These are phyloP conservation scores for Lactarius akahatsu DNA, from an alignment of 768 basidiomycete species.

Conservation along the genomic window DNA sequence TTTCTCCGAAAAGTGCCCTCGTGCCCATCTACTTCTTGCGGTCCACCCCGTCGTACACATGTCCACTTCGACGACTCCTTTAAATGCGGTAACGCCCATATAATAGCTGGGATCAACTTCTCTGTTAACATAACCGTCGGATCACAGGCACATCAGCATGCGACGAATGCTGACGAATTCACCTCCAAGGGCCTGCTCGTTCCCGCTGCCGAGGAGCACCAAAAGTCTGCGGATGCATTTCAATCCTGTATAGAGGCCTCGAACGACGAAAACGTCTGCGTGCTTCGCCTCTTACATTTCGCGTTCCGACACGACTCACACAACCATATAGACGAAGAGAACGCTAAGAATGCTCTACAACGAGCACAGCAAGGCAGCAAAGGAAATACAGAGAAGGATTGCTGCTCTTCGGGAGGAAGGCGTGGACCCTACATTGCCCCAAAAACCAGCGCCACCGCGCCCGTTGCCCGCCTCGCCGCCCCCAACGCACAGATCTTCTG, in stretches of 20 bases:
- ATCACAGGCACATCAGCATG: constrained; percentile 75
- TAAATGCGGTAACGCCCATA: constrained; percentile 31
- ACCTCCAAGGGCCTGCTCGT: constrained; percentile 64
- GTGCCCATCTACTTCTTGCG: neutral
- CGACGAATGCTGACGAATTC: constrained; percentile 76
- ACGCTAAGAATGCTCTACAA: constrained; percentile 74
- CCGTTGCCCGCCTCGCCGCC: constrained; percentile 32
- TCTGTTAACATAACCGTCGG: constrained; percentile 20
- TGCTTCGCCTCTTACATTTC: constrained; percentile 14
- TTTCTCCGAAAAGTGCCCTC: constrained; percentile 5
- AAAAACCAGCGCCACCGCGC: constrained; percentile 45
- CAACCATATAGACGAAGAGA: constrained; percentile 59
- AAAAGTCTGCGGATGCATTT: constrained; percentile 75
- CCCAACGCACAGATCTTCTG: constrained; percentile 35
- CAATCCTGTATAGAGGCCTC: constrained; percentile 70
- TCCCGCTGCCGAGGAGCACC: constrained; percentile 70
- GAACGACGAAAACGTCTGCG: constrained; percentile 62
- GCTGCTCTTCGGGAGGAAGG: constrained; percentile 72
- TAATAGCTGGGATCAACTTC: neutral
- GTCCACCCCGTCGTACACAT: constrained; percentile 21
- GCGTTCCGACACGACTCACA: constrained; percentile 8
- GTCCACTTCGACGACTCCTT: constrained; percentile 31
- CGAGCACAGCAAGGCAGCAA: constrained; percentile 67
- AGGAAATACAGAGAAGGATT: constrained; percentile 71
- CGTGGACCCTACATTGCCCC: constrained; percentile 72